A percentile compares a stretch with the other conserved stretches of the same genome.
Conservation (phyloP, 345 rosid genomes). For the thale cress (Arabidopsis thaliana) region DNA sequence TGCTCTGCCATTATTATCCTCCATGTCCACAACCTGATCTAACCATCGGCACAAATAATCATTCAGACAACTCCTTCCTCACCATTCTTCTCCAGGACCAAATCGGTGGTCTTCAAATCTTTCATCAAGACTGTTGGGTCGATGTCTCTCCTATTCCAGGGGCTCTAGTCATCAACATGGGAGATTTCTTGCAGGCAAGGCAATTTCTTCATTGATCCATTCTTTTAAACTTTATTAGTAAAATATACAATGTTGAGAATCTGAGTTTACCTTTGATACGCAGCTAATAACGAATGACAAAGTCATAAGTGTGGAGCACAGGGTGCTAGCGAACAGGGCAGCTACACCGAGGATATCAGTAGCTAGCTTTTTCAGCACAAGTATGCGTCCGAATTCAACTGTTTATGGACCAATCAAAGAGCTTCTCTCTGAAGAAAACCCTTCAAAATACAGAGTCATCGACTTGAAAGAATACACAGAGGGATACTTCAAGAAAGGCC, state of each 20-base stretch:
- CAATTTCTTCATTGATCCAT: neutral
- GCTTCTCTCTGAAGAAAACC: conserved; percentile 47
- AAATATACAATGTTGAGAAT: neutral
- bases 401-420: conserved; percentile 51
- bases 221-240: neutral
- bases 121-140: conserved; percentile 45
- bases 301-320: conserved; percentile 45
- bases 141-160: conserved; percentile 46
- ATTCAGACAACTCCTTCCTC: conserved; percentile 45
- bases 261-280: neutral
- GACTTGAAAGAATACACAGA: conserved; percentile 33
- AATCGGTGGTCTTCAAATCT: conserved; percentile 54
- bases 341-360: conserved; percentile 50
- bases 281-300: conserved; percentile 49
- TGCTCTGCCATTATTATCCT: conserved; percentile 50
- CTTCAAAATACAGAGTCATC: conserved; percentile 41
- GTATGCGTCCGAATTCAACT: neutral
- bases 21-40: conserved; percentile 57
- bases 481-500: conserved; percentile 38
- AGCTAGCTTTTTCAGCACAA: conserved; percentile 45
- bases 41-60: conserved; percentile 44
- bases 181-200: conserved; percentile 50
- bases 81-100: conserved; percentile 55
- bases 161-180: conserved; percentile 46
- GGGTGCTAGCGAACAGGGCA: conserved; percentile 40